Conservation (phyloP, 768 basidiomycete genomes). For the Trametes villosa region DNA sequence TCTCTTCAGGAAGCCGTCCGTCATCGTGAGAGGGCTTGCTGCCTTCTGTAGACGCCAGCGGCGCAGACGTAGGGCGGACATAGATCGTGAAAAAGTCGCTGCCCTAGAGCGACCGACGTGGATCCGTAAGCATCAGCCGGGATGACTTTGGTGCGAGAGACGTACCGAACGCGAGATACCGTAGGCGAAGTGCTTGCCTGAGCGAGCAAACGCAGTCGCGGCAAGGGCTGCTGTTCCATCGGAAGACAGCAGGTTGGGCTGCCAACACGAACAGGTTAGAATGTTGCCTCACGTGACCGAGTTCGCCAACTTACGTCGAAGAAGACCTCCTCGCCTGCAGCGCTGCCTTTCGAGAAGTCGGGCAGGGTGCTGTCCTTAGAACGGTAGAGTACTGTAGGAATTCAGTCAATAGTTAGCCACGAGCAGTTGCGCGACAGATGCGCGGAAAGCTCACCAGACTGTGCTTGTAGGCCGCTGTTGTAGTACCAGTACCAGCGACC, state of each 20-base stretch:
- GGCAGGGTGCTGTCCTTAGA: conserved; percentile 59
- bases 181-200: conserved; percentile 76
- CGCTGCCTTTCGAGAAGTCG: conserved; percentile 49
- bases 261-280: neutral
- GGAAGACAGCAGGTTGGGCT: conserved; percentile 72
- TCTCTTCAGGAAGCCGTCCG: conserved; percentile 62
- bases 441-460: conserved; percentile 43
- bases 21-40: conserved; percentile 45
- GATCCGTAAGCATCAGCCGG: conserved; percentile 5
- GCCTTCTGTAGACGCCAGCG: conserved; percentile 50
- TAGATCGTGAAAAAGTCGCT: conserved; percentile 76
- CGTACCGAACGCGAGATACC: conserved; percentile 73
- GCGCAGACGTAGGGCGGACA: conserved; percentile 62
- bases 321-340: conserved; percentile 67
- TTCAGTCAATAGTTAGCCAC: neutral
- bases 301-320: conserved; percentile 62
- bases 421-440: neutral
- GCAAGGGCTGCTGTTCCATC: conserved; percentile 75
- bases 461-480: conserved; percentile 78
- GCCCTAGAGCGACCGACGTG: conserved; percentile 48
- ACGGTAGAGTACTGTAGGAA: conserved; percentile 58
- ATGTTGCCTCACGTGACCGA: neutral
- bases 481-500: conserved; percentile 82
- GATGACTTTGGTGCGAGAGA: conserved; percentile 6
- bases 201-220: conserved; percentile 60